Conservation (phyloP, 345 rosid species). For the Gossypium herbaceum region DNA sequence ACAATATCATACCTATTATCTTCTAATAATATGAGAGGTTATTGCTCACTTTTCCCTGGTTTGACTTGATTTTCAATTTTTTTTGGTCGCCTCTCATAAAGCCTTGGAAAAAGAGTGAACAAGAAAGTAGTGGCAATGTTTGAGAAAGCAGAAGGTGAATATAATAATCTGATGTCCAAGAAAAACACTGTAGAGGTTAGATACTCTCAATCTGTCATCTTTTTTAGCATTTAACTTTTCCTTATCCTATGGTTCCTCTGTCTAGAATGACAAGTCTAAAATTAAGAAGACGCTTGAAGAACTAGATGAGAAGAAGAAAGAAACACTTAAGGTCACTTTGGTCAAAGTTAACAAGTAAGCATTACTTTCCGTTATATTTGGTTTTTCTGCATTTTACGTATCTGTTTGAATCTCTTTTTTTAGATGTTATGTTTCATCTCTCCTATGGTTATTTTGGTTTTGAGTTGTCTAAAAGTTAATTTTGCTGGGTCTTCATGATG, state of each 20-base stretch:
- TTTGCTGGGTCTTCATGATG: background rate
- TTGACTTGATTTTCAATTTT: background rate
- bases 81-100: slow-evolving; percentile 20
- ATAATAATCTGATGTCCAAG: slow-evolving; percentile 73
- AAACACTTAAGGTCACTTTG: slow-evolving; percentile 89
- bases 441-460: slow-evolving; percentile 7
- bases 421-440: background rate
- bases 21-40: slow-evolving; percentile 11
- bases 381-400: slow-evolving; percentile 6
- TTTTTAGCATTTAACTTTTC: slow-evolving; percentile 13
- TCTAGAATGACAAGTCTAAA: slow-evolving; percentile 79
- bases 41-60: slow-evolving; percentile 4
- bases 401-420: slow-evolving; percentile 3
- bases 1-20: background rate
- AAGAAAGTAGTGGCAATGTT: slow-evolving; percentile 98
- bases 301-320: slow-evolving; percentile 96
- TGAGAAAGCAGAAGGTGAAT: slow-evolving; percentile 98
- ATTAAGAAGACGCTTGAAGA: slow-evolving; percentile 92
- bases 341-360: slow-evolving; percentile 81
- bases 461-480: slow-evolving; percentile 2
- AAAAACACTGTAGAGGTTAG: slow-evolving; percentile 87
- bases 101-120: slow-evolving; percentile 91
- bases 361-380: background rate
- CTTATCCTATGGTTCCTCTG: slow-evolving; percentile 14
- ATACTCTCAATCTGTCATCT: slow-evolving; percentile 18